Base-by-base conservation (phyloP, 2,329 filamentous ascomycete species). In the Hymenoscyphus repandus region DNA sequence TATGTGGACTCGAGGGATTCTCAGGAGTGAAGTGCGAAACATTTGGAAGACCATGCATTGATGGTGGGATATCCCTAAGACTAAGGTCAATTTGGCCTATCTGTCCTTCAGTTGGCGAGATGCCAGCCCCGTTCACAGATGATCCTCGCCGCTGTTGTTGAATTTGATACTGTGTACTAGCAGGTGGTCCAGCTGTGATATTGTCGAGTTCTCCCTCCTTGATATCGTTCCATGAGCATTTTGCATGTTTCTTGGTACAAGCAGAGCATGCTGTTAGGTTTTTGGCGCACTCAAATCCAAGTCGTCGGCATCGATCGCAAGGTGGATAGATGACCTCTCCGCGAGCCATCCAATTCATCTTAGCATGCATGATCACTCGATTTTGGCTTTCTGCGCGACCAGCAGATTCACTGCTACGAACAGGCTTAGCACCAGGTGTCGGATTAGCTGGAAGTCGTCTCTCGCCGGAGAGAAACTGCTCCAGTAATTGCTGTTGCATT, bases 211-310 rank as follows among this genome's bases (percentile, higher is more conserved):
- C 90, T 2, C 86, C 84, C 31, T 88, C 82, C 13, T 81, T 83
- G n/a, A 93, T 80, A 40, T 86, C 82, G 58, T 84, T 87, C 90
- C 90, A 95, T 12, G 83, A 84, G 66, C 90, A 95, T 62, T 90
- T 91, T 17, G 88, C 88, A 65, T 95, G 90, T 66, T 95, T 95
- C 66, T 88, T 91, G 0, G 90, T 95, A 67, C 90, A 95, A 18
- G 88, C 89, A 67, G 86, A 82, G 64, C 90, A 95, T 7, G 89
- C 88, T 0, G 89, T 95, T 36, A 93, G 74, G 56, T 95, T 88
- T 69, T 95, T 95, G 43, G 91, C 73, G 55, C 90, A 95, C 51
- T 89, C 82, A 71, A 90, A 88, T 57, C 87, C 83, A 13, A 95
- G 73, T 30, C 90, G 78, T 40, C 90, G 78, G 65, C 90, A 95